Conservation (phyloP, 768 basidiomycete genomes). For the Flagelloscypha sp. region DNA sequence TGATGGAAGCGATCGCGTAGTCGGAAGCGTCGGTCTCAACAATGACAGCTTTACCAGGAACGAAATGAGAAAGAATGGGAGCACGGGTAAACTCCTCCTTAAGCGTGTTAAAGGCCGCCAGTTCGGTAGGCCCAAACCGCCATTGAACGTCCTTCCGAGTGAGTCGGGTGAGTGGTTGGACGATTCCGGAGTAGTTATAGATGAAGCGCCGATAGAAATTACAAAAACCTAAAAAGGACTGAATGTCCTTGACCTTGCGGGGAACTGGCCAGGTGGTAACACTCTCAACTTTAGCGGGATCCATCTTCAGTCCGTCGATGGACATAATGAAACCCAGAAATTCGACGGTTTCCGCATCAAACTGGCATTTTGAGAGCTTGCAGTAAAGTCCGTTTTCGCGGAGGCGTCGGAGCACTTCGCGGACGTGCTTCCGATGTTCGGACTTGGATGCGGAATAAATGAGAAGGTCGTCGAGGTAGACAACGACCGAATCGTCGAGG, state of each 20-base stretch:
- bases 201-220: conserved; percentile 17
- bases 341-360: conserved; percentile 26
- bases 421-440: conserved; percentile 27
- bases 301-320: conserved; percentile 26
- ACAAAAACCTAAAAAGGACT: conserved; percentile 25
- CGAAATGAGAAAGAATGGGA: conserved; percentile 23
- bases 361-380: conserved; percentile 34
- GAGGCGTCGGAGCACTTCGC: conserved; percentile 24
- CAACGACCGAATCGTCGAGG: conserved; percentile 28
- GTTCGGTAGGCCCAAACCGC: conserved; percentile 6
- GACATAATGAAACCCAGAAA: conserved; percentile 34
- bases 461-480: conserved; percentile 38
- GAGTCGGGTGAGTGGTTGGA: conserved; percentile 9
- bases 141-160: conserved; percentile 9
- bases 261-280: conserved; percentile 18
- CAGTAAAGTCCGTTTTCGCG: conserved; percentile 20
- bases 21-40: conserved; percentile 15
- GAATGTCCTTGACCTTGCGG: conserved; percentile 12
- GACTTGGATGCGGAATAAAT: conserved; percentile 28
- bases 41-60: conserved; percentile 13
- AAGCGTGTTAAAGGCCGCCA: conserved; percentile 17
- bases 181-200: conserved; percentile 12
- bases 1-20: conserved; percentile 10
- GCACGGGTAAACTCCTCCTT: conserved; percentile 15
- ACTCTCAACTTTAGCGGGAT: conserved; percentile 27